These are phyloP conservation scores for Hypoxylon sp. DNA, from an alignment of 2,329 filamentous ascomycete genomes.

Conservation along the genomic window DNA sequence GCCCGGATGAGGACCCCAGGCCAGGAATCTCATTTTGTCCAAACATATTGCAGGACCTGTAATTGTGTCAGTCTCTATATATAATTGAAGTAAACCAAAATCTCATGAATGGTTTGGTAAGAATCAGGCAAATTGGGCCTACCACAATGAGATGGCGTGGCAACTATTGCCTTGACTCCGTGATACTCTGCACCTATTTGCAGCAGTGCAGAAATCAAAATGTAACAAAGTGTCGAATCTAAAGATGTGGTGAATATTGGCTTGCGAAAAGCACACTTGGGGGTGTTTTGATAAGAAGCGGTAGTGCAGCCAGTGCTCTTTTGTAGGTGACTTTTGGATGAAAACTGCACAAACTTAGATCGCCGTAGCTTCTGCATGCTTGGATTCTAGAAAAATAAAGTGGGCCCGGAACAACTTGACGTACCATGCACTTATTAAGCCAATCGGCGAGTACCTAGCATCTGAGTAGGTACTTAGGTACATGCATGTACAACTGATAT, in stretches of 20 bases:
- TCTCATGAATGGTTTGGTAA: background rate
- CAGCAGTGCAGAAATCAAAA: too few relatives aligned
- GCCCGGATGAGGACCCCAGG: constrained; percentile 42
- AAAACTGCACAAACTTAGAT: constrained; percentile 6
- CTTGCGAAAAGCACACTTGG: background rate
- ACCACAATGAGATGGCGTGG: constrained; percentile 10
- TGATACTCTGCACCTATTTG: background rate
- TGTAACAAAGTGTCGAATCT: background rate
- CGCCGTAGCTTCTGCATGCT: constrained; percentile 24
- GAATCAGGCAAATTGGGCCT: background rate
- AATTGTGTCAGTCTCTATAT: constrained; percentile 6
- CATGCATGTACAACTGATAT: background rate
- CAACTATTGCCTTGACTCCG: background rate
- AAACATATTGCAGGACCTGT: constrained; percentile 37
- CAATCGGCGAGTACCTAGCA: constrained; percentile 23
- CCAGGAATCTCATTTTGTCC: constrained; percentile 49
- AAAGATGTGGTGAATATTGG: background rate
- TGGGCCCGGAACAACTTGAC: constrained; percentile 38
- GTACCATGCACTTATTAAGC: background rate
- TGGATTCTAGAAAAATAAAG: constrained; percentile 47
- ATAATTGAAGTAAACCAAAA: background rate
- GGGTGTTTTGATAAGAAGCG: background rate
- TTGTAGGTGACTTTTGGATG: constrained; percentile 6
- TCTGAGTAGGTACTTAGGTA: background rate
- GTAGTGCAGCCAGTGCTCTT: background rate